Percentiles rank a stretch among this genome's conserved stretches.
Conservation (phyloP, 1,284 basidiomycete genomes). For the Ustilago lituana region DNA sequence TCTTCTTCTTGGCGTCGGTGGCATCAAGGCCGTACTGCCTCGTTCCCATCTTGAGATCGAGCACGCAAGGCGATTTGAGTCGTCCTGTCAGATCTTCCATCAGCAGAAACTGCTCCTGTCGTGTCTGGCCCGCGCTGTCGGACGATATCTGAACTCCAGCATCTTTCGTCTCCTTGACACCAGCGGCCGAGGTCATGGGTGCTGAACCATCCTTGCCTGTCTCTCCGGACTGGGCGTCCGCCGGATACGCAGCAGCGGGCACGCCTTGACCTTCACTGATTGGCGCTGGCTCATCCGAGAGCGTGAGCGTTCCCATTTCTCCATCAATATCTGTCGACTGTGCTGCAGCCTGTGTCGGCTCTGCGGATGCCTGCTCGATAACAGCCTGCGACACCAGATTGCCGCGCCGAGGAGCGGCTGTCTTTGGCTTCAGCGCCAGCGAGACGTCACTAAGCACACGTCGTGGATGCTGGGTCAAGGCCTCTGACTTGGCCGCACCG, state of each 20-base stretch:
- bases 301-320: conserved; percentile 20
- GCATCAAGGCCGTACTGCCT: conserved; percentile 98
- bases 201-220: not conserved
- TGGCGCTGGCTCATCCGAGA: conserved; percentile 19
- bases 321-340: conserved; percentile 7
- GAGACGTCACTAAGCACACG: conserved; percentile 58
- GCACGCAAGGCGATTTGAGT: conserved; percentile 91
- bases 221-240: not conserved
- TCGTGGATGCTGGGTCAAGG: conserved; percentile 22
- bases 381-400: conserved; percentile 6
- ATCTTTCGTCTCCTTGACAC: not conserved
- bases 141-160: conserved; percentile 1
- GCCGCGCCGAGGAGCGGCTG: not conserved
- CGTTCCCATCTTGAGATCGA: conserved; percentile 99
- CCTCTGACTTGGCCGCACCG: conserved; percentile 7
- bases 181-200: not conserved
- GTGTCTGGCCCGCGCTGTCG: conserved; percentile 67
- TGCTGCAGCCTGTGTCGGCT: not conserved
- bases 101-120: conserved; percentile 96
- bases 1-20: conserved; percentile 89
- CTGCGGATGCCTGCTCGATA: not conserved
- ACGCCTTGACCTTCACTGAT: not conserved
- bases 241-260: not conserved
- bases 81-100: conserved; percentile 98
- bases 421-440: conserved; percentile 44